Percentiles rank a stretch among this genome's conserved stretches.
Conservation (phyloP, 257 asterid species). For the Solanum infundibuliforme region DNA sequence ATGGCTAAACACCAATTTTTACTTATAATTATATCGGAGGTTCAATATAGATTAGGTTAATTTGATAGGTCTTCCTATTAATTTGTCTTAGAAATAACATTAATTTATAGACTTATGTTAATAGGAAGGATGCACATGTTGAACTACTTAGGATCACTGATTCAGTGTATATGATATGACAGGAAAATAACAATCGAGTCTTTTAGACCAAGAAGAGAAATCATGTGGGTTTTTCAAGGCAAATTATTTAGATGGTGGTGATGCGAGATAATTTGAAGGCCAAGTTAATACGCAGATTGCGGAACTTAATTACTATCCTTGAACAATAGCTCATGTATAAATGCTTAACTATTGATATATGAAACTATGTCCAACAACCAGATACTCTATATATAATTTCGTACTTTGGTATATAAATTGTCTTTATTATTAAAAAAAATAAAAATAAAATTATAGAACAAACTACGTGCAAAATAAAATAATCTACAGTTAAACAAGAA, state of each 20-base stretch:
- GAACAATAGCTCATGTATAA: not conserved
- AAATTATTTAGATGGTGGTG: not conserved
- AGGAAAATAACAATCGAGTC: too few relatives aligned
- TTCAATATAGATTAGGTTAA: not conserved
- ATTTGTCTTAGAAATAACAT: not conserved
- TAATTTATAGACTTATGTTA: not conserved
- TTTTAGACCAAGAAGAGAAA: too few relatives aligned
- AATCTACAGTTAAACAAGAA: not conserved
- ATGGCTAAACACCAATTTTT: not conserved
- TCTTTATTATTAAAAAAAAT: too few relatives aligned
- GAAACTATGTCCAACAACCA: not conserved
- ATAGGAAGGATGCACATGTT: not conserved
- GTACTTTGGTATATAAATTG: too few relatives aligned
- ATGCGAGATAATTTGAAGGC: not conserved
- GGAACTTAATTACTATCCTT: not conserved
- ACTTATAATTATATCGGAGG: not conserved
- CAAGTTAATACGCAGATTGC: not conserved
- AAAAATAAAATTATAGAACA: too few relatives aligned
- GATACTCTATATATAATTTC: not conserved
- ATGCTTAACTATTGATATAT: not conserved
- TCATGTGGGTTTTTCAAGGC: accelerated
- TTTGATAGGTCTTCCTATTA: not conserved
- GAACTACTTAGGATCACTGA: not conserved
- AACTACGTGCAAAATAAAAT: too few relatives aligned
- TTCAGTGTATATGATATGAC: not conserved